These are phyloP conservation scores for Geotrichum phurueaensis DNA, from an alignment of 1,139 yeast species.

Conservation along the genomic window DNA sequence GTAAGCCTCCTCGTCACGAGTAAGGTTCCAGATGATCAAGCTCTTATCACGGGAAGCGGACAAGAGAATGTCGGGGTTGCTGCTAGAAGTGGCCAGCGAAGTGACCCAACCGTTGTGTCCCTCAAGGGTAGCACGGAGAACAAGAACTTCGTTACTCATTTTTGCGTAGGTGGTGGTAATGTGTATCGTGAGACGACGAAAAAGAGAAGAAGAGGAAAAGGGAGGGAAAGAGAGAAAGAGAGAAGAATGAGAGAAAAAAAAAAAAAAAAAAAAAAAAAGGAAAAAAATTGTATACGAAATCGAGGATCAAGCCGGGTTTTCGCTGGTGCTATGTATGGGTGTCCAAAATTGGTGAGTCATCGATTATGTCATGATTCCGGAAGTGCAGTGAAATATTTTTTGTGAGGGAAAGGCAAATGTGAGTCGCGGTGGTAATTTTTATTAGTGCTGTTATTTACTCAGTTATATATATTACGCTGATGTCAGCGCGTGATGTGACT, in stretches of 20 bases:
- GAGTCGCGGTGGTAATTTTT: background rate
- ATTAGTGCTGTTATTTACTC: background rate
- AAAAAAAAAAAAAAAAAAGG: slow-evolving; percentile 6
- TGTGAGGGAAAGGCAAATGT: background rate
- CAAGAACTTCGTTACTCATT: slow-evolving; percentile 73
- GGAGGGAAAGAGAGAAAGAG: slow-evolving; percentile 9
- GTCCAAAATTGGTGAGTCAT: background rate
- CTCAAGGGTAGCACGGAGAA: slow-evolving; percentile 98
- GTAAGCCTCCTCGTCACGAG: slow-evolving; percentile 94
- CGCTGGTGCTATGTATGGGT: background rate
- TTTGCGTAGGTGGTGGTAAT: slow-evolving; percentile 1
- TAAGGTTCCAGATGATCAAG: slow-evolving; percentile 96
- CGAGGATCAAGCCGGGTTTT: background rate
- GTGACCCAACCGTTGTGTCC: slow-evolving; percentile 79
- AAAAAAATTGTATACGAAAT: slow-evolving; percentile 18
- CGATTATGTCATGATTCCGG: background rate
- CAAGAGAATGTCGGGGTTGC: slow-evolving; percentile 96
- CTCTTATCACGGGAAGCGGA: slow-evolving; percentile 99
- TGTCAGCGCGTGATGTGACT: background rate
- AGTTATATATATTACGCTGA: background rate
- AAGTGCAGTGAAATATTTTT: background rate
- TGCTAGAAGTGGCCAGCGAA: slow-evolving; percentile 95
- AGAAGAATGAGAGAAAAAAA: background rate
- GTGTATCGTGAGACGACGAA: slow-evolving; percentile 2
- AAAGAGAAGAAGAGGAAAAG: slow-evolving; percentile 4